Evolutionary conservation across 164 flowering plant species (phyloP).

Genomic region (Amborella trichopoda): DNA sequence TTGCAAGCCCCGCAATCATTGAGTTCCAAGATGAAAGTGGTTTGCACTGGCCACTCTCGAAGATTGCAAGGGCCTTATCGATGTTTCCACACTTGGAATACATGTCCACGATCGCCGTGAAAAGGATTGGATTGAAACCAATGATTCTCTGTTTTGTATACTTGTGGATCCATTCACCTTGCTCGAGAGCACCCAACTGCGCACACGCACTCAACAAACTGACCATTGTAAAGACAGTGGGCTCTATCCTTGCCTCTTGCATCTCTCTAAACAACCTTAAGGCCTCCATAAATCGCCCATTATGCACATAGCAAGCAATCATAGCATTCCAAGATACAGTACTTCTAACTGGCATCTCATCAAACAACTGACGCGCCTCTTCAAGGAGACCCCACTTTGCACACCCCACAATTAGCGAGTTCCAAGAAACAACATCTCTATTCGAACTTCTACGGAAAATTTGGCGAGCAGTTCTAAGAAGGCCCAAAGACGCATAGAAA

Average conservation of each 20-base stretch:
- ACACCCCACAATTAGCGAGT: conserved; percentile 57
- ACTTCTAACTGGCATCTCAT: conserved; percentile 36
- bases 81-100: conserved; percentile 63
- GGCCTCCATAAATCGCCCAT: conserved; percentile 46
- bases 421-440: conserved; percentile 64
- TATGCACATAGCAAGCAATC: conserved; percentile 73
- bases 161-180: conserved; percentile 71
- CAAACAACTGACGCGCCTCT: conserved; percentile 42
- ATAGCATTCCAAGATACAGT: conserved; percentile 59
- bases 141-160: conserved; percentile 31
- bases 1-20: conserved; percentile 65
- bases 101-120: conserved; percentile 66
- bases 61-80: conserved; percentile 36
- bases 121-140: conserved; percentile 33
- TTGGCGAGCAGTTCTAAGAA: conserved; percentile 28
- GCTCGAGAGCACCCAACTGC: conserved; percentile 43
- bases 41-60: conserved; percentile 18
- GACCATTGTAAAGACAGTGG: conserved; percentile 52
- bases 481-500: conserved; percentile 58
- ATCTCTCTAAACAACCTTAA: conserved; percentile 43
- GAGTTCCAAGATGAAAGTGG: conserved; percentile 70
- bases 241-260: conserved; percentile 36
- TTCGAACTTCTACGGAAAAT: conserved; percentile 35
- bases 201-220: conserved; percentile 64
- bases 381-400: conserved; percentile 45